Percentiles rank a stretch among this genome's conserved stretches.
phyloP scores from a whole-genome alignment of 2,329 filamentous ascomycete genomes.

The Epicoccum nigrum region DNA sequence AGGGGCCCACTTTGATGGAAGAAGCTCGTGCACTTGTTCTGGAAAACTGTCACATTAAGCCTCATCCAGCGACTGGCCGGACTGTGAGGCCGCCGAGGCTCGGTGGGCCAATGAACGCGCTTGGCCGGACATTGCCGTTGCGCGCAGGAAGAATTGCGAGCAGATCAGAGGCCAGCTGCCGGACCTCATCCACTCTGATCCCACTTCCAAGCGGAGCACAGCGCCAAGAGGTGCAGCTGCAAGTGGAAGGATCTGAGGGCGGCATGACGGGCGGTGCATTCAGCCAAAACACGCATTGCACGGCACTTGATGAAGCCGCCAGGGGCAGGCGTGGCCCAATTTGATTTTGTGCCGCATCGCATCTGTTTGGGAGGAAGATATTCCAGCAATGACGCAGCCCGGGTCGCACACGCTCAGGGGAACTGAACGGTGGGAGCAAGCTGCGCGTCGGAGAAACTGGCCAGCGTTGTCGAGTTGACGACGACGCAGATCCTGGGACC shows the following conservation, averaged over 20 bases:
- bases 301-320: constrained; percentile 9
- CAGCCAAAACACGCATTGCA: constrained; percentile 22
- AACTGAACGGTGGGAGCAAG: not conserved
- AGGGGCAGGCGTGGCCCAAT: constrained; percentile 7
- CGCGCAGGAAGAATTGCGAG: constrained; percentile 13
- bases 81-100: constrained; percentile 6
- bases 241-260: constrained; percentile 23
- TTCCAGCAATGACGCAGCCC: constrained; percentile 9
- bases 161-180: constrained; percentile 11
- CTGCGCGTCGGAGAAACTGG: constrained; percentile 2
- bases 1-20: constrained; percentile 13
- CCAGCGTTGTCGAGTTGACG: no score
- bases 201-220: constrained; percentile 12
- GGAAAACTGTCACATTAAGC: constrained; percentile 25
- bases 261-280: constrained; percentile 23
- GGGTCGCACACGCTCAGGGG: constrained; percentile 4
- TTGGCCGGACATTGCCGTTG: constrained; percentile 11
- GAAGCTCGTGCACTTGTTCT: constrained; percentile 30
- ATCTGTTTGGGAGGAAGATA: constrained; percentile 11
- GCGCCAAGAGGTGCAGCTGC: constrained; percentile 21
- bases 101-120: constrained; percentile 13
- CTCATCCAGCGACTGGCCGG: constrained; percentile 18
- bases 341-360: constrained; percentile 4
- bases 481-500: constrained; percentile 10
- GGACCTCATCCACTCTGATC: constrained; percentile 15